Percentiles rank a stretch among this genome's conserved stretches.
These are phyloP conservation scores for Podaxis sp. DNA, from an alignment of 768 basidiomycete genomes.

Conservation along the genomic window DNA sequence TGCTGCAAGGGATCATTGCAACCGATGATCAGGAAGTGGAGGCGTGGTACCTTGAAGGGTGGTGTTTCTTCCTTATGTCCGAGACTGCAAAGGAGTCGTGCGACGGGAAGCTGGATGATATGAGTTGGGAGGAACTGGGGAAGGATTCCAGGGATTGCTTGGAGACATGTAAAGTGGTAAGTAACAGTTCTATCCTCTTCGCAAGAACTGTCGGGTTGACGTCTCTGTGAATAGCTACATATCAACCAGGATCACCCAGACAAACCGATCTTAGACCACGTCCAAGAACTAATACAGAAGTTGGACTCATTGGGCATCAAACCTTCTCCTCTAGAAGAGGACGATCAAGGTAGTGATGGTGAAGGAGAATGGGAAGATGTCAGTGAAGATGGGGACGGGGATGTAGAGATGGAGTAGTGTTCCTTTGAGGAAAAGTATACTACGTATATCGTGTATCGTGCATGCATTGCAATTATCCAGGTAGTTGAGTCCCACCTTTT, in stretches of 20 bases:
- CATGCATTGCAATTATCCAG: background rate
- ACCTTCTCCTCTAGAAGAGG: constrained; percentile 52
- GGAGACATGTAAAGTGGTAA: constrained; percentile 77
- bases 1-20: constrained; percentile 77
- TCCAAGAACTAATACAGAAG: constrained; percentile 66
- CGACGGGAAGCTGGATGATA: constrained; percentile 42
- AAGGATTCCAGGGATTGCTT: constrained; percentile 79
- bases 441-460: background rate
- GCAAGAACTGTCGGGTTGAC: background rate
- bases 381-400: constrained; percentile 55
- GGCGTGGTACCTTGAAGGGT: constrained; percentile 93
- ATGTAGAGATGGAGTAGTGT: constrained; percentile 56
- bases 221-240: constrained; percentile 53
- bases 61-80: constrained; percentile 86
- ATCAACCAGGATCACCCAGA: constrained; percentile 73
- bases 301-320: constrained; percentile 68
- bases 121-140: constrained; percentile 77
- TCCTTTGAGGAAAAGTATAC: constrained; percentile 2
- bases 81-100: constrained; percentile 65
- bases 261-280: constrained; percentile 72
- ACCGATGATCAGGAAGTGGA: constrained; percentile 86
- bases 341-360: constrained; percentile 44
- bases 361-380: constrained; percentile 73
- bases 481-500: too few species aligned
- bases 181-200: constrained; percentile 24